phyloP scores from a whole-genome alignment of 768 basidiomycete species.

The Naganishia onofrii region DNA sequence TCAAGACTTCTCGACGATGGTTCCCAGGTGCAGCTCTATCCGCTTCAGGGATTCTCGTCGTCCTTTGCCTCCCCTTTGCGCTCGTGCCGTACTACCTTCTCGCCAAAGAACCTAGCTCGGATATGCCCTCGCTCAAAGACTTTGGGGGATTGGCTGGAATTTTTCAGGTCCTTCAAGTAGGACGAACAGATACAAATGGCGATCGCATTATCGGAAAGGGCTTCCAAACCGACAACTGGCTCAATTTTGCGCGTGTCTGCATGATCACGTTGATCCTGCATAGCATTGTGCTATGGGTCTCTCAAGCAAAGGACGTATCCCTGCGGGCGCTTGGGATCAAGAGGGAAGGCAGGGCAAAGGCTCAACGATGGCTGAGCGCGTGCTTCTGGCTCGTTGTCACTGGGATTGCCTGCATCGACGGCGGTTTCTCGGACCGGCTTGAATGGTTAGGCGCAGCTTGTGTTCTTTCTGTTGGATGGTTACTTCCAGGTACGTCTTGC shows the following conservation, averaged over 20 bases:
- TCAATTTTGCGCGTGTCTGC: slow-evolving; percentile 45
- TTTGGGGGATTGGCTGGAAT: slow-evolving; percentile 12
- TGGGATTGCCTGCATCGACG: slow-evolving; percentile 40
- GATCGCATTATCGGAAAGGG: neutral
- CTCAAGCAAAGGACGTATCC: slow-evolving; percentile 42
- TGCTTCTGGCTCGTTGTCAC: slow-evolving; percentile 41
- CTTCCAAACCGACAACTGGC: slow-evolving; percentile 38
- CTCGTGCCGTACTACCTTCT: slow-evolving; percentile 51
- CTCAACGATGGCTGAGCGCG: slow-evolving; percentile 44
- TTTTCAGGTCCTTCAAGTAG: slow-evolving; percentile 19
- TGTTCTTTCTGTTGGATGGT: slow-evolving; percentile 45
- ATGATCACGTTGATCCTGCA: slow-evolving; percentile 43
- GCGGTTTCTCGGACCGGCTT: slow-evolving; percentile 42
- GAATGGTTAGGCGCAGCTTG: slow-evolving; percentile 44
- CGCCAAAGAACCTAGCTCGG: slow-evolving; percentile 1
- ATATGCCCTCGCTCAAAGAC: neutral
- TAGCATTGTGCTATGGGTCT: slow-evolving; percentile 42
- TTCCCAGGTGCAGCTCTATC: slow-evolving; percentile 46
- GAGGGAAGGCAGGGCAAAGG: slow-evolving; percentile 42
- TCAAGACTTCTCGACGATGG: slow-evolving; percentile 41
- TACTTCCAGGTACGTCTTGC: slow-evolving; percentile 41
- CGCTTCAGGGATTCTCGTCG: slow-evolving; percentile 38
- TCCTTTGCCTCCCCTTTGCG: slow-evolving; percentile 44
- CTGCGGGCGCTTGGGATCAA: slow-evolving; percentile 41
- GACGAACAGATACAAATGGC: neutral